Base-by-base conservation (phyloP, 352 stramenopile genomes). In the Thalassiosira livingstoniorum region DNA sequence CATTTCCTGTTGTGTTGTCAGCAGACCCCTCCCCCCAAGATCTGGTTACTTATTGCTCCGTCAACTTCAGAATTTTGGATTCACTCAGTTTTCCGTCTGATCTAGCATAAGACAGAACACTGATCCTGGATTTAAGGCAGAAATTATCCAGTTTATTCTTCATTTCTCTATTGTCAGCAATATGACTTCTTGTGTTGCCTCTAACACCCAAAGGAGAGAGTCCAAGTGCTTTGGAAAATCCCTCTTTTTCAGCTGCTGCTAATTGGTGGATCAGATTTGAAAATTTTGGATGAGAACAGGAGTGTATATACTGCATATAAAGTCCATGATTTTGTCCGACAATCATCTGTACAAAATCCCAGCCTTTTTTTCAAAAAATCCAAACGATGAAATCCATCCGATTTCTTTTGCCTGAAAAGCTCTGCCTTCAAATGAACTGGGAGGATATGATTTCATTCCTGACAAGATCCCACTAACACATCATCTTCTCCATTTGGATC, bases 401-500 rank as follows among this genome's bases (percentile, higher is more conserved):
- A 51, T 10, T 10, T 18, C 10, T 51, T 18, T 51, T 51, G 42
- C 18, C 42, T n/a, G n/a, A n/a, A n/a, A 51, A 51, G 42, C 10
- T 18, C 42, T 51, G 42, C 10, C 18, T 10, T 18, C 42, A 51
- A 18, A 51, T 51, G 18, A 10, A 51, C 42, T 51, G 42, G 42
- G 18, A 51, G 42, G 18, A 51, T 51, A 18, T 51, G 10, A 18
- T 10, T 51, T 18, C 42, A 18, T 51, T 51, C 42, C 18, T 51
- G 42, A 18, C 18, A 18, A 51, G 42, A 51, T 51, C 42, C 42
- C 10, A 51, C 42, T 18, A 18, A 10, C 10, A 51, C 18, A 18
- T 51, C 42, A 51, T 51, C 42, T 51, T 51, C 42, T 51, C 42
- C 42, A 51, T 51, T 51, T 51, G 42, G 42, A 51, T 51, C 42